Base-by-base conservation (phyloP, 768 basidiomycete species). In the Sporobolomyces roseus region DNA sequence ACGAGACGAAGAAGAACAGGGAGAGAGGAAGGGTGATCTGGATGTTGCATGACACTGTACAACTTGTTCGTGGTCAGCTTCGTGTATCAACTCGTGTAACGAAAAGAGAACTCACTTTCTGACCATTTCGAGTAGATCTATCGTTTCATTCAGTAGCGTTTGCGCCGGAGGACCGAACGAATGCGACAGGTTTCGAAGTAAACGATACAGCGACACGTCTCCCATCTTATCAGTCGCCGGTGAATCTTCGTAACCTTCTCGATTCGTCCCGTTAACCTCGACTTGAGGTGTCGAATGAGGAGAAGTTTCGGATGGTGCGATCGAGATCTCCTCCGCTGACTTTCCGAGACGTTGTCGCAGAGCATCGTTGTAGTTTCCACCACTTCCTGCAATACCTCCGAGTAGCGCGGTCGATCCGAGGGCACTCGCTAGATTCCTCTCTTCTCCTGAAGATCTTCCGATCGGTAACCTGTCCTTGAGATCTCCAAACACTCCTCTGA, bases 31-130 rank as follows among this genome's bases (percentile, higher is more conserved):
- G 71, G 71, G 38, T 68, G 71, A 9, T 61, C 29, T 17, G 71
- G 66, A 33, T 72, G 71, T 10, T 27, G n/a, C 9, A 65, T 27
- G 16, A 65, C 41, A 49, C 70, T 71, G 62, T 9, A n/a, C n/a
- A n/a, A n/a, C n/a, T n/a, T n/a, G n/a, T n/a, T 27, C 27, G 35
- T 12, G 13, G 7, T 9, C 30, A 29, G 61, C 49, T 17, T 23
- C 17, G 45, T 13, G 45, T 16, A 5, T 33, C 7, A 4, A 23
- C 41, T 32, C 3, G 27, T 13, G 21, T 13, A 46, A 13, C 12
- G 23, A 46, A 21, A 27, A 19, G 25, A 3, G 36, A 29, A 30
- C 65, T 52, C 32, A 67, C 70, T 72, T 72, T 30, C 65, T 63
- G 27, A 65, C 13, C 46, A 50, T 49, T 45, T 72, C 71, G 8